A percentile compares a stretch with the other conserved stretches of the same genome.
These are phyloP conservation scores for Cordyceps fumosorosea DNA, from an alignment of 2,329 filamentous ascomycete genomes.

Conservation along the genomic window DNA sequence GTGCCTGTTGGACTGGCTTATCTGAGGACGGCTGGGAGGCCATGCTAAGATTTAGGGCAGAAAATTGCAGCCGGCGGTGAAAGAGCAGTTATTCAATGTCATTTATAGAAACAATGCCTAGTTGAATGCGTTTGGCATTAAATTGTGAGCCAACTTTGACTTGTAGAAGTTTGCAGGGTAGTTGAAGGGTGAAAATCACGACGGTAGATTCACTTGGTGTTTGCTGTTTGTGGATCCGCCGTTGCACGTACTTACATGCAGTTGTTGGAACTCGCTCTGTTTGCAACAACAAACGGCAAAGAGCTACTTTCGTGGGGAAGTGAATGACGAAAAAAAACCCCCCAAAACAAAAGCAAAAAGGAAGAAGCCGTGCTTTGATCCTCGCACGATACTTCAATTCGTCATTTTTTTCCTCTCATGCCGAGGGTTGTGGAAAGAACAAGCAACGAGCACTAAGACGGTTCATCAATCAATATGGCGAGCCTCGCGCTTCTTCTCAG, in stretches of 20 bases:
- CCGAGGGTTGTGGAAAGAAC: not conserved
- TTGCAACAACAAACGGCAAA: too few species aligned
- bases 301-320: too few species aligned
- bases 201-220: not conserved
- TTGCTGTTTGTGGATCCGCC: not conserved
- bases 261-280: too few species aligned
- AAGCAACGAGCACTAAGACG: not conserved
- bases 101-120: not conserved
- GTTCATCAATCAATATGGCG: not conserved
- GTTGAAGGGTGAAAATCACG: not conserved
- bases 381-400: not conserved
- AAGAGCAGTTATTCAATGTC: not conserved
- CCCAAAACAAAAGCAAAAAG: not conserved
- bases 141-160: not conserved
- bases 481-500: not conserved
- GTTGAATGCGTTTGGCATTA: not conserved
- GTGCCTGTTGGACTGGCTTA: not conserved
- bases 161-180: not conserved
- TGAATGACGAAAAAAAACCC: not conserved
- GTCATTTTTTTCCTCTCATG: not conserved
- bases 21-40: not conserved
- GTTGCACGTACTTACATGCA: too few species aligned
- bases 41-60: not conserved
- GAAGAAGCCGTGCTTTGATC: too few species aligned
- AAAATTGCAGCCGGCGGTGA: not conserved